These are phyloP conservation scores for Moniliella sp. DNA, from an alignment of 1,284 basidiomycete genomes.

Conservation along the genomic window DNA sequence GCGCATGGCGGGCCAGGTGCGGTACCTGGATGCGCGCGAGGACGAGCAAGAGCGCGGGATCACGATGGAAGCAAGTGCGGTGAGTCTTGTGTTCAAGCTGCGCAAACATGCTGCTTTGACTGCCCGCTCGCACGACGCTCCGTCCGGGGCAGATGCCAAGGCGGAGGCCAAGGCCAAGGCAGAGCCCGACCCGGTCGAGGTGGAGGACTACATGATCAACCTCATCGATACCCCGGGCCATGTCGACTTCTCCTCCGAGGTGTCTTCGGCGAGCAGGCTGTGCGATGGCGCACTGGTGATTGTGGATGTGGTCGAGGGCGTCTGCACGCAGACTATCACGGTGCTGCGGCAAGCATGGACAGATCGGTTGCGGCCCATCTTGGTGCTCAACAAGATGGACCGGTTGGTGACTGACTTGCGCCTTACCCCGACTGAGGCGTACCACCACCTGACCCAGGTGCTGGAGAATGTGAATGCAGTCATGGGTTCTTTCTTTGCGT, in stretches of 20 bases:
- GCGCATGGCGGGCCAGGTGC: constrained; percentile 80
- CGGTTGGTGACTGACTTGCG: constrained; percentile 82
- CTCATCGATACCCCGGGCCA: constrained; percentile 98
- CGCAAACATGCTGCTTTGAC: constrained; percentile 9
- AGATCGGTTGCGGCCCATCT: constrained; percentile 65
- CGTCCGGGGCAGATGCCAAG: background rate
- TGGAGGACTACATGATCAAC: constrained; percentile 55
- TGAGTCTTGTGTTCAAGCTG: constrained; percentile 32
- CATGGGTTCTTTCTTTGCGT: constrained; percentile 84
- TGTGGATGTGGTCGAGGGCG: constrained; percentile 95
- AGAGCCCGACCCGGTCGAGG: constrained; percentile 7
- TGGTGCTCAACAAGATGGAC: constrained; percentile 94
- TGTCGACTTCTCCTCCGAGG: constrained; percentile 92
- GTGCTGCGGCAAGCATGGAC: constrained; percentile 87
- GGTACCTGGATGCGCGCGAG: constrained; percentile 82
- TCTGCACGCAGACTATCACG: constrained; percentile 85
- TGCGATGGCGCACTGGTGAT: constrained; percentile 88
- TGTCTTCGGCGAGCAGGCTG: constrained; percentile 73
- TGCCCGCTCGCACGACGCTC: constrained; percentile 1
- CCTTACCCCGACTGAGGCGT: constrained; percentile 71
- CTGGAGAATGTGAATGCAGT: constrained; percentile 96
- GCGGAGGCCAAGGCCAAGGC: constrained; percentile 1
- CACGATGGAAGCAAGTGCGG: constrained; percentile 93
- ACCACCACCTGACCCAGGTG: constrained; percentile 73
- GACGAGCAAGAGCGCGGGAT: constrained; percentile 95